A percentile compares a stretch with the other conserved stretches of the same genome.
phyloP scores from a whole-genome alignment of 2,329 filamentous ascomycete species.

The Gnomoniopsis smithogilvyi region DNA sequence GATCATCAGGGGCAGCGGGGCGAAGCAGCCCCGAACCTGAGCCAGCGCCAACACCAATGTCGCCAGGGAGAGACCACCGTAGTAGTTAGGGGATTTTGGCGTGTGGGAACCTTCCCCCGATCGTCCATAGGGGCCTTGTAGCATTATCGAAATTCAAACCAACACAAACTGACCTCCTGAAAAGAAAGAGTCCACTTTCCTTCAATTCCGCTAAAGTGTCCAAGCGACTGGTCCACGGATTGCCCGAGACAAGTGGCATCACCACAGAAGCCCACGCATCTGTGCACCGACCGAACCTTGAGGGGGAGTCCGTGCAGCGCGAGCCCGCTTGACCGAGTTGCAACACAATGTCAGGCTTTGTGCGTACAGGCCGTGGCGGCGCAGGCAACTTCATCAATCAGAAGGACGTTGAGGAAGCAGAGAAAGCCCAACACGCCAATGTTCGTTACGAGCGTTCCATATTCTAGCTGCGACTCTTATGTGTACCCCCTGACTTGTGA shows the following conservation, averaged over 20 bases:
- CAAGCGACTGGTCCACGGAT: background rate
- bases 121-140: background rate
- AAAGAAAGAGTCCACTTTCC: background rate
- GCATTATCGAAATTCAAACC: background rate
- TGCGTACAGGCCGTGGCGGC: slow-evolving; percentile 57
- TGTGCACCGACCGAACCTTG: background rate
- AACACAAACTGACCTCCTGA: background rate
- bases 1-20: background rate
- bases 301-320: background rate
- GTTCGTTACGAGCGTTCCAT: slow-evolving; percentile 3
- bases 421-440: slow-evolving; percentile 24
- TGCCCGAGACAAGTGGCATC: background rate
- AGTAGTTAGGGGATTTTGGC: background rate
- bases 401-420: slow-evolving; percentile 46
- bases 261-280: background rate
- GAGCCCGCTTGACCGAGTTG: too few species aligned
- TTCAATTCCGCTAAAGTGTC: background rate
- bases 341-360: slow-evolving; percentile 36
- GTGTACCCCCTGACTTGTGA: background rate
- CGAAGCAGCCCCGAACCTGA: too few species aligned
- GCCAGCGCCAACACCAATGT: background rate
- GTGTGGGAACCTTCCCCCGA: background rate
- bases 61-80: too few species aligned
- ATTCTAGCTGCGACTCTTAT: background rate
- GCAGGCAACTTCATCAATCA: slow-evolving; percentile 60